Evolutionary conservation across 768 basidiomycete species (phyloP).

Genomic region (Lactarius akahatsu): DNA sequence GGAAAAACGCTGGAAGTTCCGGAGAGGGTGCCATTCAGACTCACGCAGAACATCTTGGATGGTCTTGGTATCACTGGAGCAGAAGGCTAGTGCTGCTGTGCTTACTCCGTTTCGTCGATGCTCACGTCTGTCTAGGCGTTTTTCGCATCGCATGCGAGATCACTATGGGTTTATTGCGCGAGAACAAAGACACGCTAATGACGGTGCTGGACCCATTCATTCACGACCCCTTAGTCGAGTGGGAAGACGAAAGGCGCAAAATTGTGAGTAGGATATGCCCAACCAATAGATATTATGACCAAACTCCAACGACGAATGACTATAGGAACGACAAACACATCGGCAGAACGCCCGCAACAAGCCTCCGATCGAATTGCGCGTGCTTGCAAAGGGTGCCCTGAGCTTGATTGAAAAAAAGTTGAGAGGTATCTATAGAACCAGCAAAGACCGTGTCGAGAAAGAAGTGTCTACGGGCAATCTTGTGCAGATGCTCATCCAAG

Average conservation of each 20-base stretch:
- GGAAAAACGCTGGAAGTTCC: constrained; percentile 85
- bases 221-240: constrained; percentile 95
- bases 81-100: constrained; percentile 58
- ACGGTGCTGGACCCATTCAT: constrained; percentile 95
- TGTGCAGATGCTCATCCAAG: constrained; percentile 88
- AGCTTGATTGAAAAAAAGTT: constrained; percentile 83
- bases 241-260: constrained; percentile 80
- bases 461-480: constrained; percentile 76
- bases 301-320: neutral
- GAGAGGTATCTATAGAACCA: constrained; percentile 60
- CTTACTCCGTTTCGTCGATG: neutral
- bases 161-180: constrained; percentile 79
- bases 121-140: constrained; percentile 51
- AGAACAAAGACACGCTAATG: constrained; percentile 92
- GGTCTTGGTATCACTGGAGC: constrained; percentile 91
- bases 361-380: constrained; percentile 49
- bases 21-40: constrained; percentile 90
- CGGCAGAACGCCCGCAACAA: constrained; percentile 20
- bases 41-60: constrained; percentile 91
- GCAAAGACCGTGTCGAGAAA: constrained; percentile 36
- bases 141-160: constrained; percentile 92
- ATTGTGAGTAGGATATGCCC: constrained; percentile 41
- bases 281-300: neutral
- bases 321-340: constrained; percentile 29
- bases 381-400: constrained; percentile 73